phyloP scores from a whole-genome alignment of 805 yeast species.

The Hanseniaspora clermontiae region DNA sequence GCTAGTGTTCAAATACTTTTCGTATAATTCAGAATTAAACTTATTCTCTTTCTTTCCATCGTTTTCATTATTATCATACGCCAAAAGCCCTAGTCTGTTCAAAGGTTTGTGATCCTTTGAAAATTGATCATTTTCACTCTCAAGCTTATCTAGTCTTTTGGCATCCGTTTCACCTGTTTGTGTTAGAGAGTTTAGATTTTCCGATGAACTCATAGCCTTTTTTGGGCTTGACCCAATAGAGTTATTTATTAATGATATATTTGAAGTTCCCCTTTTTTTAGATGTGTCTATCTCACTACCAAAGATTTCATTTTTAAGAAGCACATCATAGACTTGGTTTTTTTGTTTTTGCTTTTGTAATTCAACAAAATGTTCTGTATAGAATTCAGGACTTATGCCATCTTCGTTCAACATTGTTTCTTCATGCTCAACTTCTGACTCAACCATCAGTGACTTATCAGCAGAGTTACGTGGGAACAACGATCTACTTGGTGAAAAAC shows the following conservation, averaged over 20 bases:
- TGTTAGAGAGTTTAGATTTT: background rate
- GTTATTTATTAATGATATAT: conserved; percentile 8
- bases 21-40: background rate
- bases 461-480: background rate
- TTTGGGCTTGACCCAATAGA: background rate
- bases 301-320: conserved; percentile 77
- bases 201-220: background rate
- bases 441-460: conserved; percentile 11
- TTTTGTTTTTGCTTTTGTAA: conserved; percentile 63
- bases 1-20: background rate
- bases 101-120: background rate
- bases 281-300: conserved; percentile 64
- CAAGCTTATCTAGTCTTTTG: background rate
- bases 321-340: conserved; percentile 71
- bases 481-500: conserved; percentile 1
- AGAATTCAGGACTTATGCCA: conserved; percentile 13
- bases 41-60: background rate
- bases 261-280: conserved; percentile 7
- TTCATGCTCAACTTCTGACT: conserved; percentile 12
- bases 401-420: conserved; percentile 16
- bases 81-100: background rate
- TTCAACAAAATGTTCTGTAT: conserved; percentile 12
- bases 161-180: background rate
- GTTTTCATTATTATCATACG: background rate
- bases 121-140: background rate